phyloP scores from a whole-genome alignment of 169 alveolate species.

The Plasmodium gonderi region DNA sequence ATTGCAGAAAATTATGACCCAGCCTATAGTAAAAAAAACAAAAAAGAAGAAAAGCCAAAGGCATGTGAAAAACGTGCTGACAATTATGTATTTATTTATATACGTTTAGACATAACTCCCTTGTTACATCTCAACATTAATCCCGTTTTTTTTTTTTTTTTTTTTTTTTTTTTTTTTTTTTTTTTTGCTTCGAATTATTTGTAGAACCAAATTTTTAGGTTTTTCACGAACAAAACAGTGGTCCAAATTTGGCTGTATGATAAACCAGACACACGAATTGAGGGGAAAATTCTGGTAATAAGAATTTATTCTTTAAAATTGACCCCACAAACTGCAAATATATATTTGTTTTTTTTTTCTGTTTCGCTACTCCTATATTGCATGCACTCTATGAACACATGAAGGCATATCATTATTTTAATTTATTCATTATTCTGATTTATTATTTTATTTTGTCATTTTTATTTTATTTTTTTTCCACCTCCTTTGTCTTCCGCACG shows the following conservation, averaged over 20 bases:
- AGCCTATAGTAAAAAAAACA: constrained; percentile 86
- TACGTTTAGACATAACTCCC: background rate
- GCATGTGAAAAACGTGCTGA: background rate
- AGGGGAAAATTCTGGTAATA: constrained; percentile 92
- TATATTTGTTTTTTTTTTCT: too few relatives aligned
- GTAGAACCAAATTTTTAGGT: constrained; percentile 94
- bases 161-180: background rate
- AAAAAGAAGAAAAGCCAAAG: background rate
- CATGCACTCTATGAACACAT: too few relatives aligned
- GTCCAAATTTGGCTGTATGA: constrained; percentile 96
- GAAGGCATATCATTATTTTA: too few relatives aligned
- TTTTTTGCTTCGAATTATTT: background rate
- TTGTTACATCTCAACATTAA: background rate
- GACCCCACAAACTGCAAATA: too few relatives aligned
- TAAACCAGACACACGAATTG: constrained; percentile 90
- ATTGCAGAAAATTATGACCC: constrained; percentile 92
- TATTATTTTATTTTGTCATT: too few relatives aligned
- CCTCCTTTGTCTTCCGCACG: background rate
- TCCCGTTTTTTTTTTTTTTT: background rate
- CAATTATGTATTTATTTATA: background rate
- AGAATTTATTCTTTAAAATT: background rate
- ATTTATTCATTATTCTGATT: too few relatives aligned
- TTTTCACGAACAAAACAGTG: constrained; percentile 91
- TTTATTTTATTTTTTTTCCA: background rate
- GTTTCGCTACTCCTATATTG: too few relatives aligned